Evolutionary conservation across 1,284 basidiomycete species (phyloP), one percentile per base, ranked within the genome.

Genomic region (Erythrobasidium hasegawianum): DNA sequence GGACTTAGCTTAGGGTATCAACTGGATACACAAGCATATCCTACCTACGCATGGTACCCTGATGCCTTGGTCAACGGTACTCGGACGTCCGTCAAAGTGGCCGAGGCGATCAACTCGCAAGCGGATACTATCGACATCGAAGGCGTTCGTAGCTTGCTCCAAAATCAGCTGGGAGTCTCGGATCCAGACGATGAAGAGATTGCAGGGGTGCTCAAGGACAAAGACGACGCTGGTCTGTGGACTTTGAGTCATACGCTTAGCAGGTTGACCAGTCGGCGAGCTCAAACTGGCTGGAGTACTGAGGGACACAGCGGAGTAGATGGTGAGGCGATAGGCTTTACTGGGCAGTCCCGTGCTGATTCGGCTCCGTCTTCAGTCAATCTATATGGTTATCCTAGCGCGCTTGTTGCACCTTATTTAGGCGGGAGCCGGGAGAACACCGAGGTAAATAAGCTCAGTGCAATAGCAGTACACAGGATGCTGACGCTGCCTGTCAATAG

Each of bases 241-340:
- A 45, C 59, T 16, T 70, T 69, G 18, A 43, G 59, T 24, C 59
- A 70, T 18, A 53, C 64, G n/a, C 45, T 40, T 24, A 9, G 10
- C 62, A 73, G 72, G 59, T 70, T 47, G 73, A 40, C 55, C 2
- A 57, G 74, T 8, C 62, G 76, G 24, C 65, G 78, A 29, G 78
- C 77, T 22, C 77, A 79, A 57, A 66, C 79, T 22, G 78, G 78
- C 0, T 79, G 78, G 76, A 74, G 73, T 3, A 79, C 77, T 0
- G 71, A 73, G n/a, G 78, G 78, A 0, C 78, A 79, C 59, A 76
- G 75, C 18, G 78, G 76, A n/a, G 75, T 79, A 38, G 78, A 79
- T 59, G 43, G 16, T 33, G 33, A 33, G n/a, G n/a, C n/a, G n/a
- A n/a, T n/a, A n/a, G n/a, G n/a, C n/a, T n/a, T n/a, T n/a, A n/a